These are phyloP conservation scores for Brassica hybrid DNA, from an alignment of 441 rosid genomes.

Conservation along the genomic window DNA sequence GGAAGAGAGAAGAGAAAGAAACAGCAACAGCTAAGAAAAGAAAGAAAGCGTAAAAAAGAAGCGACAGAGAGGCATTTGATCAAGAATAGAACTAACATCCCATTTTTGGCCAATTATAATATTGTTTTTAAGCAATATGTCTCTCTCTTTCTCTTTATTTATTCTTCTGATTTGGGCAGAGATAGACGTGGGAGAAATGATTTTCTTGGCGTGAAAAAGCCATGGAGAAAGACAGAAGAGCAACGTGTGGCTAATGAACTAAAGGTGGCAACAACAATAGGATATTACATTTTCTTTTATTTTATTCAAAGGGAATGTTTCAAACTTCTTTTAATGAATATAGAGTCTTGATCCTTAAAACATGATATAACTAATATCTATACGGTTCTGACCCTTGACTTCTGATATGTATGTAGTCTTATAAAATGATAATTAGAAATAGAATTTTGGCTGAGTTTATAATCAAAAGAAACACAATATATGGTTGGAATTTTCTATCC, in stretches of 20 bases:
- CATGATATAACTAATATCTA: no score
- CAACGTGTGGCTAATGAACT: slow-evolving; percentile 3
- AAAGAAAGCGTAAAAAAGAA: slow-evolving; percentile 38
- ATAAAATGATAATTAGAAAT: neutral
- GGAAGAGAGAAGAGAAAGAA: slow-evolving; percentile 14
- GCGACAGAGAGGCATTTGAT: slow-evolving; percentile 42
- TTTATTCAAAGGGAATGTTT: neutral
- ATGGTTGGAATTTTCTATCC: neutral
- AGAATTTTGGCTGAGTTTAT: neutral
- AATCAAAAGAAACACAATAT: no score
- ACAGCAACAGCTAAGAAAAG: slow-evolving; percentile 35
- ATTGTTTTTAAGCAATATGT: neutral
- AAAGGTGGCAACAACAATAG: neutral
- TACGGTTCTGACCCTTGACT: neutral
- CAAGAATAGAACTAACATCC: slow-evolving; percentile 41
- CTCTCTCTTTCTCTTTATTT: no score
- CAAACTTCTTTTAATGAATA: neutral
- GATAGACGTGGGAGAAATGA: slow-evolving; percentile 27
- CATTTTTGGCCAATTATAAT: slow-evolving; percentile 21
- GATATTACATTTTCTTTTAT: neutral
- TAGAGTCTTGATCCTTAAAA: neutral
- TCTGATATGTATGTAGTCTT: neutral
- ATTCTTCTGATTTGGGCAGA: slow-evolving; percentile 17
- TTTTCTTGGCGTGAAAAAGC: slow-evolving; percentile 9
- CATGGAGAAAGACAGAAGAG: slow-evolving; percentile 1